phyloP scores from a whole-genome alignment of 2,329 filamentous ascomycete genomes.

The Ciborinia camelliae region DNA sequence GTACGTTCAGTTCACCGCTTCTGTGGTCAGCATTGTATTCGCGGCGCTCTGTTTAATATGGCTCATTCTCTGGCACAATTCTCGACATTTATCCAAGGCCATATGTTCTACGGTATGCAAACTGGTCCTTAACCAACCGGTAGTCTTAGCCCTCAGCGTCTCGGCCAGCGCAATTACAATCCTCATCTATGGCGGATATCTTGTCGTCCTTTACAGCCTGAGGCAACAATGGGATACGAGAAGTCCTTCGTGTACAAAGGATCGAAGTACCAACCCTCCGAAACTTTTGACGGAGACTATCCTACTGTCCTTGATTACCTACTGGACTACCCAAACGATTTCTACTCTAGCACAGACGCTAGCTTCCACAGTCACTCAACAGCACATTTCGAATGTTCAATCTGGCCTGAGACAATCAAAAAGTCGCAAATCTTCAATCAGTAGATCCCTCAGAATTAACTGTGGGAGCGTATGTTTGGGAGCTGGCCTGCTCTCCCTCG shows the following conservation, averaged over 20 bases:
- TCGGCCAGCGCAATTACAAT: neutral
- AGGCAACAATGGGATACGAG: neutral
- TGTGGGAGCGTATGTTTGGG: neutral
- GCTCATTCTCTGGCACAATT: neutral
- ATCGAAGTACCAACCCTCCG: neutral
- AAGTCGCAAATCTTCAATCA: neutral
- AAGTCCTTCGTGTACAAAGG: neutral
- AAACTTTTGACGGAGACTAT: neutral
- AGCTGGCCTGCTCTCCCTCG: neutral
- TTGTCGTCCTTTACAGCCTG: neutral
- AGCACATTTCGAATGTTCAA: neutral
- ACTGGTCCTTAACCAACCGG: too few species aligned
- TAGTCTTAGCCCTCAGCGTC: neutral
- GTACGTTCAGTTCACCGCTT: neutral
- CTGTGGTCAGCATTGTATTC: neutral
- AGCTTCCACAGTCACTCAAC: neutral
- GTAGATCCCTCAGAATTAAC: neutral
- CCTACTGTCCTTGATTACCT: neutral
- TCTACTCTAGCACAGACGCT: neutral
- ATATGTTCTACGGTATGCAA: too few species aligned
- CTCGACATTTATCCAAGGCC: neutral
- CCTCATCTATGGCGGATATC: neutral
- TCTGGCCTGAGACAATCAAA: neutral
- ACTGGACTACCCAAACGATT: neutral
- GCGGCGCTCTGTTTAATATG: neutral